Base-by-base conservation (phyloP, 805 yeast species). In the Candida nitratophila region DNA sequence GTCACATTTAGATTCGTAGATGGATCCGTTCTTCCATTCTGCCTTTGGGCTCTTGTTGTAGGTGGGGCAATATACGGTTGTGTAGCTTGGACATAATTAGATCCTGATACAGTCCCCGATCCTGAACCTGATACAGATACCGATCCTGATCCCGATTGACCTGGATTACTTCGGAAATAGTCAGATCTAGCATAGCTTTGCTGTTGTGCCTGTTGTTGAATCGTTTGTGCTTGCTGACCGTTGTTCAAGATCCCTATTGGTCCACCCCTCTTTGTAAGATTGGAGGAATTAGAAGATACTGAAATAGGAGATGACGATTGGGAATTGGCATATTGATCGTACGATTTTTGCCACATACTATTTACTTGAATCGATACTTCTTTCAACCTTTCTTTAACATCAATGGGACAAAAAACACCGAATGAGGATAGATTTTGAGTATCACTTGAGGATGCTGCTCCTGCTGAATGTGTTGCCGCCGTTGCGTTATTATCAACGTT, bases 11-110 rank as follows among this genome's bases (percentile, higher is more conserved):
- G 20, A 30, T 39, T 39, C 10, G 35, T 20, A 19, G 41, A 29
- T 19, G 41, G 22, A 15, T 17, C 41, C 5, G 4, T 12, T 12
- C 33, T 10, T 15, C 20, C 35, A 10, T 39, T 27, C 12, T 29
- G 35, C 39, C 59, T 63, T 44, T 60, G 64, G 1, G 64, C 64
- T 17, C 64, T 46, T 1, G 64, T 60, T 3, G 62, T 59, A 1
- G 64, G 64, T 16, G 41, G 27, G 6, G 41, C 22, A 36, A 22
- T 34, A 20, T 34, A 34, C 3, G 37, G 37, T 17, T 34, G 37
- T 4, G n/a, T 19, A 7, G 37, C 37, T 9, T 34, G 37, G 8
- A 34, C 37, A 19, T 19, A 34, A 29, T 9, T 29, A 12, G 32
- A 29, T 7, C 15, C 15, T 11, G 5, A 11, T 7, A 24, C 27